Evolutionary conservation across 805 yeast genomes (phyloP).

Genomic region (Hyphopichia homilentoma): DNA sequence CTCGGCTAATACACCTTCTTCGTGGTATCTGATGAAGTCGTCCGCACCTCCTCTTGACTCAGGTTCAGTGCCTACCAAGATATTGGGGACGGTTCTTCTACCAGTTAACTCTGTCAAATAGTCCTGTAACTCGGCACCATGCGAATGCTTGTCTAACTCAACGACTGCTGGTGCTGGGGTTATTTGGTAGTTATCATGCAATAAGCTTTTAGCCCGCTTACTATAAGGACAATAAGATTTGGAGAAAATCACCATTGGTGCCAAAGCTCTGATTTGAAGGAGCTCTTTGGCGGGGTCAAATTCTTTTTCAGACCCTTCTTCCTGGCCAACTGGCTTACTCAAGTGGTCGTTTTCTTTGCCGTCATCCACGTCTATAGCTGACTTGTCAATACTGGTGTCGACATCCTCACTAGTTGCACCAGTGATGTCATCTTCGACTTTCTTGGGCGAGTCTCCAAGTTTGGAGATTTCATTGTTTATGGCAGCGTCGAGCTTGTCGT

Average conservation of each 20-base stretch:
- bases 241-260: constrained; percentile 65
- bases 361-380: constrained; percentile 1
- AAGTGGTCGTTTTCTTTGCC: constrained; percentile 8
- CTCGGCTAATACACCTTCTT: constrained; percentile 48
- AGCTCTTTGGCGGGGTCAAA: constrained; percentile 42
- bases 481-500: constrained; percentile 36
- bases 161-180: constrained; percentile 71
- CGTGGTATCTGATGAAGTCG: constrained; percentile 65
- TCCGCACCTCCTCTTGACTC: constrained; percentile 84
- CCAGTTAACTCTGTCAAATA: constrained; percentile 69
- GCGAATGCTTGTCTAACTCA: constrained; percentile 76
- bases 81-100: constrained; percentile 86
- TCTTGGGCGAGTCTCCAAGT: constrained; percentile 4
- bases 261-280: constrained; percentile 49
- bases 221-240: constrained; percentile 71
- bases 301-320: constrained; percentile 1
- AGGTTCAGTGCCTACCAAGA: constrained; percentile 60
- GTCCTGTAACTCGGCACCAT: constrained; percentile 73
- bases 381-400: constrained; percentile 2
- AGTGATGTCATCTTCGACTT: constrained; percentile 7
- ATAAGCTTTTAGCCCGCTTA: constrained; percentile 61
- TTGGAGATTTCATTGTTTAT: constrained; percentile 36
- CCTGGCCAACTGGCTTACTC: constrained; percentile 2
- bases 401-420: constrained; percentile 4
- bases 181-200: constrained; percentile 61